Evolutionary conservation across 2,329 filamentous ascomycete genomes (phyloP), one percentile per base, ranked within the genome.

Genomic region (Penicillium sp.): DNA sequence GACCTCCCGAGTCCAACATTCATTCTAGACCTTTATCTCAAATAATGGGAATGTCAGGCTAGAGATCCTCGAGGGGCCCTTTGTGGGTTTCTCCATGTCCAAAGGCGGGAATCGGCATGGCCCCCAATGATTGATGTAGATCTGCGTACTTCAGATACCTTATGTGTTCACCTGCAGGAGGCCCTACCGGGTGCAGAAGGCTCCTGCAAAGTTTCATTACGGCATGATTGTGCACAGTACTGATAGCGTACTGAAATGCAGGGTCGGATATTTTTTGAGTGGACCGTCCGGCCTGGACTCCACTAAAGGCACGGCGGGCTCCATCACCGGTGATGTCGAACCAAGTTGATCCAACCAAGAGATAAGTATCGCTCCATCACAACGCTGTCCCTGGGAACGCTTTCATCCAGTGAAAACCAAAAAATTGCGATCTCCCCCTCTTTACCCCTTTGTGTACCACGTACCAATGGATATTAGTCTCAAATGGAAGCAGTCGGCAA

Each of bases 251-350:
- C 23, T 42, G 41, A 42, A 28, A 28, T 42, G 41, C 41, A 42
- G 41, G 23, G 44, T 33, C 24, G 42, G 16, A 24, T 42, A 39
- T 52, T 45, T 24, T 26, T 41, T 47, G 38, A 28, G 21, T 42
- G 29, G 47, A 24, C 42, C 24, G 28, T 7, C 12, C 15, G 34
- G 23, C 23, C 34, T 24, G n/a, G 12, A 47, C 44, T 47, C 49
- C 49, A 46, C 36, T 18, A 13, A 26, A n/a, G 29, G 33, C 28
- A 33, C 46, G 34, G 16, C 28, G 21, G 21, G 36, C 45, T 45
- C 42, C 46, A 47, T 38, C 47, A 50, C 39, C 13, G 42, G 31
- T 42, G 45, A 49, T 49, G 36, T 45, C 15, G 28, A 50, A 45
- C 42, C 36, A 36, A 36, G 41, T 18, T 44, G 44, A 26, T 45